These are phyloP conservation scores for Botrytis aclada DNA, from an alignment of 2,329 filamentous ascomycete species.

Conservation along the genomic window DNA sequence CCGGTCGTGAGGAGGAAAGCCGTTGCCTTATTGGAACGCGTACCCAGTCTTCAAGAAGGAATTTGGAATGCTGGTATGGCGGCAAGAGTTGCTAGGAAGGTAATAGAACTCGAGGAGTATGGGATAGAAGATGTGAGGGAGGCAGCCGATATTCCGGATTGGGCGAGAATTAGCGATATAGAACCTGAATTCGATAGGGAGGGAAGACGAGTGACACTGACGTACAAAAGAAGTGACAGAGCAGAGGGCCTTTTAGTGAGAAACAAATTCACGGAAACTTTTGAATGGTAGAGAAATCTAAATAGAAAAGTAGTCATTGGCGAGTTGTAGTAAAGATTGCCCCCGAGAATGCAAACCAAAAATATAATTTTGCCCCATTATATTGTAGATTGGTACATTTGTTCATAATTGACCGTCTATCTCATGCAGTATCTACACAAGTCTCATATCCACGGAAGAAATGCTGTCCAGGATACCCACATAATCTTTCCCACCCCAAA, in stretches of 20 bases:
- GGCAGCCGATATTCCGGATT: conserved; percentile 24
- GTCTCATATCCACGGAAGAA: conserved; percentile 9
- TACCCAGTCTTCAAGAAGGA: conserved; percentile 59
- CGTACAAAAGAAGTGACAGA: not conserved
- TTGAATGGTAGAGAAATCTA: not conserved
- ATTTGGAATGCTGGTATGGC: conserved; percentile 54
- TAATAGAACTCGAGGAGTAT: conserved; percentile 21
- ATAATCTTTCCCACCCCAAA: conserved; percentile 17
- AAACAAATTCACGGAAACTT: not conserved
- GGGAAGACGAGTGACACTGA: conserved; percentile 1
- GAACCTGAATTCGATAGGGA: not conserved
- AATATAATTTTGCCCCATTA: not conserved
- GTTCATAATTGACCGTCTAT: conserved; percentile 11
- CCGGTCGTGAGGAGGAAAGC: conserved; percentile 54
- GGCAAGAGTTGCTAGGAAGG: conserved; percentile 16
- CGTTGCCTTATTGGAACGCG: conserved; percentile 53
- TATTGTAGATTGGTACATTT: not conserved
- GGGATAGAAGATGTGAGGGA: conserved; percentile 15
- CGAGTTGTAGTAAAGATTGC: not conserved
- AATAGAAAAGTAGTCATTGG: not conserved
- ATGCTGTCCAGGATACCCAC: conserved; percentile 17
- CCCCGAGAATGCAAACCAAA: not conserved
- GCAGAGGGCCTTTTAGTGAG: not conserved
- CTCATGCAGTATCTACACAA: conserved; percentile 13
- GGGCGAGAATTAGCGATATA: conserved; percentile 19